Conservation (phyloP, 176 grass and related monocot species). For the Rhynchospora tenuis region DNA sequence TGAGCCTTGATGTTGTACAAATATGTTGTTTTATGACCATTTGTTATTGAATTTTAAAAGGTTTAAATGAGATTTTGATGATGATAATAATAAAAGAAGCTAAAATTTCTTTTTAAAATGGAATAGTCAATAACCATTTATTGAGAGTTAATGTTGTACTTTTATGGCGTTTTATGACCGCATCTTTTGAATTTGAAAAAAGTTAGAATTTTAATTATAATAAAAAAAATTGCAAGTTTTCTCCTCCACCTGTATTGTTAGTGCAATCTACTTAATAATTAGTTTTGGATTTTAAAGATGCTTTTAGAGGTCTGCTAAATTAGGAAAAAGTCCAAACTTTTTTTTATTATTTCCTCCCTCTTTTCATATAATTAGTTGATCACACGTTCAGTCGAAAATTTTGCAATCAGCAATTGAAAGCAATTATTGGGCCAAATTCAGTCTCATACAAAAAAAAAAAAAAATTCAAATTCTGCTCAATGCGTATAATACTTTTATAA, state of each 20-base stretch:
- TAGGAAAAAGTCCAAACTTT: background rate
- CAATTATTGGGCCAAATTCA: background rate
- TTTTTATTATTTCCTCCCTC: background rate
- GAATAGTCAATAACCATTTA: constrained; percentile 14
- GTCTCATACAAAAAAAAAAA: background rate
- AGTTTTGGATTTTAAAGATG: background rate
- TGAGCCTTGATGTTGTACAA: constrained; percentile 1
- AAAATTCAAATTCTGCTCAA: background rate
- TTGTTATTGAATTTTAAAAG: background rate
- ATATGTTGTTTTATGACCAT: background rate
- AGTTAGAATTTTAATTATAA: background rate
- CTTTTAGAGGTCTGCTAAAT: background rate
- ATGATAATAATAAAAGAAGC: background rate
- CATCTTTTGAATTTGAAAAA: background rate
- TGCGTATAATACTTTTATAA: background rate
- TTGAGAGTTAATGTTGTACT: constrained; percentile 6
- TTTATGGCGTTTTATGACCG: background rate
- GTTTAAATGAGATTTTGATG: background rate
- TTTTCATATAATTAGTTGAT: background rate
- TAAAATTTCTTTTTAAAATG: background rate
- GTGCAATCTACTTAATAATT: background rate
- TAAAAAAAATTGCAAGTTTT: background rate
- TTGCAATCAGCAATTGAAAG: background rate
- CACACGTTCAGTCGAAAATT: background rate
- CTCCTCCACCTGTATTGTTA: background rate